These are phyloP conservation scores for Camptophora hylomeconis DNA, from an alignment of 2,329 filamentous ascomycete genomes.

Conservation along the genomic window DNA sequence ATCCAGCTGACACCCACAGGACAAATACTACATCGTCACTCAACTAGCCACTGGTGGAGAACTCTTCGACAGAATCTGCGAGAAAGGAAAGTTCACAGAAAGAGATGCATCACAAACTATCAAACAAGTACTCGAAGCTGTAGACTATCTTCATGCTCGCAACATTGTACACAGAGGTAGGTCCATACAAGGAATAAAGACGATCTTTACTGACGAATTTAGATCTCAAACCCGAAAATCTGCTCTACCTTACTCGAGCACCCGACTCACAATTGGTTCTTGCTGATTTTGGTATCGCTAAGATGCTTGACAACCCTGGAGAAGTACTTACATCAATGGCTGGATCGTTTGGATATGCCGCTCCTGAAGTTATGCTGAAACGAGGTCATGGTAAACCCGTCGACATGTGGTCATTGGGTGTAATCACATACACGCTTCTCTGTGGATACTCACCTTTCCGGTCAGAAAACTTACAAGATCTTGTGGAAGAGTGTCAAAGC, in stretches of 20 bases:
- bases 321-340: slow-evolving; percentile 97
- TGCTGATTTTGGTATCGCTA: slow-evolving; percentile 96
- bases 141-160: slow-evolving; percentile 86
- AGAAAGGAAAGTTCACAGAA: slow-evolving; percentile 95
- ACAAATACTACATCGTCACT: slow-evolving; percentile 99
- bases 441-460: slow-evolving; percentile 98
- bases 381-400: slow-evolving; percentile 94
- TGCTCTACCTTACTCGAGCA: slow-evolving; percentile 76
- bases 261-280: slow-evolving; percentile 74
- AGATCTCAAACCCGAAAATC: slow-evolving; percentile 97
- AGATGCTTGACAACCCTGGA: slow-evolving; percentile 83
- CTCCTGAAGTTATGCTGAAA: slow-evolving; percentile 96
- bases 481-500: slow-evolving; percentile 86
- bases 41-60: slow-evolving; percentile 92
- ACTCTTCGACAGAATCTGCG: slow-evolving; percentile 94
- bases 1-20: slow-evolving; percentile 38
- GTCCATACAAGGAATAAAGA: slow-evolving; percentile 7
- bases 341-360: slow-evolving; percentile 93
- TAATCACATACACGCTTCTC: slow-evolving; percentile 95
- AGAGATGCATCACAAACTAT: slow-evolving; percentile 96
- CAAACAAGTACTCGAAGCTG: slow-evolving; percentile 80
- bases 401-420: slow-evolving; percentile 98
- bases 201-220: slow-evolving; percentile 11
- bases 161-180: slow-evolving; percentile 91
- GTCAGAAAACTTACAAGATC: slow-evolving; percentile 79